phyloP scores from a whole-genome alignment of 108 stramenopile species.

The Cyclotella atomus region DNA sequence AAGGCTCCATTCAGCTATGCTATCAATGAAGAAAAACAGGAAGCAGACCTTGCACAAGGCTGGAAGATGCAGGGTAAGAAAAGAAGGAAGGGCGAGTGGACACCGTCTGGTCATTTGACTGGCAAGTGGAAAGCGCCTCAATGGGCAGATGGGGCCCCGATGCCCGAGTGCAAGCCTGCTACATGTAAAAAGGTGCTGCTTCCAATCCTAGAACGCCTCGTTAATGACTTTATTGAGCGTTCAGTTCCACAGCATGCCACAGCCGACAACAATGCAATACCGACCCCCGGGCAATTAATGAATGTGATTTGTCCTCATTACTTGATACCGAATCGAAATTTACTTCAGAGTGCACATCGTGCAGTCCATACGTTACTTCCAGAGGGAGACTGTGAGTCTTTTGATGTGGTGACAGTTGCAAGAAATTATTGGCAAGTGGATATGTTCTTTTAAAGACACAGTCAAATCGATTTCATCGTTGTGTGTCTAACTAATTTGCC shows the following conservation, averaged over 20 bases:
- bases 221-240: background rate
- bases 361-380: constrained; percentile 37
- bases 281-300: background rate
- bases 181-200: background rate
- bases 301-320: constrained; percentile 39
- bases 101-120: constrained; percentile 29
- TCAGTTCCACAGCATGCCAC: background rate
- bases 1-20: no score
- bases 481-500: no score
- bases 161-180: background rate
- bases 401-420: constrained; percentile 41
- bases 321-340: constrained; percentile 17
- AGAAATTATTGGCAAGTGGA: no score
- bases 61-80: constrained; percentile 22
- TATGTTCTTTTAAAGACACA: no score
- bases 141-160: constrained; percentile 21
- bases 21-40: no score
- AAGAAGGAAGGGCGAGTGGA: constrained; percentile 27
- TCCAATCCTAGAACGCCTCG: background rate
- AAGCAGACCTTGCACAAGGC: constrained; percentile 9
- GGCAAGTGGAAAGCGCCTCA: constrained; percentile 30
- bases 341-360: constrained; percentile 33
- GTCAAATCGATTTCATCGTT: no score
- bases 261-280: background rate
- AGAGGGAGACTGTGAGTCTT: constrained; percentile 42